A percentile compares a stretch with the other conserved stretches of the same genome.
Conservation (phyloP, 192 early-diverging fungal species). For the Gryganskiella cystojenkinii region DNA sequence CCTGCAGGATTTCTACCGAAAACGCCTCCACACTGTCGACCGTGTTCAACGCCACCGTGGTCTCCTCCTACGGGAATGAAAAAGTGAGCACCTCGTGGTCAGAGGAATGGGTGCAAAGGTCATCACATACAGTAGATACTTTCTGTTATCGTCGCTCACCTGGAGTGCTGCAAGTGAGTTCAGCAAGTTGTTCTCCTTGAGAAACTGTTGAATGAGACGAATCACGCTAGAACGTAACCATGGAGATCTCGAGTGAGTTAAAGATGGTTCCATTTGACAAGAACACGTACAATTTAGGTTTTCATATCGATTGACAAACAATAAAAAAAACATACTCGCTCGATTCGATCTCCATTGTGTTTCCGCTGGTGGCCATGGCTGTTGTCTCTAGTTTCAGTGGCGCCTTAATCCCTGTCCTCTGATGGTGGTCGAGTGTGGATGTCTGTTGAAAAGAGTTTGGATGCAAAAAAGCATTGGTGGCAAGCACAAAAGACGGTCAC, state of each 20-base stretch:
- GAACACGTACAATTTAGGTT: not conserved
- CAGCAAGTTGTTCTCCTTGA: conserved; percentile 90
- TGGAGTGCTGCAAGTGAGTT: conserved; percentile 82
- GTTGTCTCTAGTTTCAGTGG: not conserved
- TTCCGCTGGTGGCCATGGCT: conserved; percentile 18
- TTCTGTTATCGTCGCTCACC: conserved; percentile 30
- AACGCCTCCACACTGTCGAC: conserved; percentile 86
- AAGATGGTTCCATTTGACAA: not conserved
- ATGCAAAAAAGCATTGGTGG: too few relatives aligned
- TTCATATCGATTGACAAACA: not conserved
- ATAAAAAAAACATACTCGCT: conserved; percentile 57
- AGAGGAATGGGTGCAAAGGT: too few relatives aligned
- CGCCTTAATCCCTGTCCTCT: too few relatives aligned
- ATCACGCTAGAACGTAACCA: conserved; percentile 68
- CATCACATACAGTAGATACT: too few relatives aligned
- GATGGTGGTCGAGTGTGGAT: too few relatives aligned
- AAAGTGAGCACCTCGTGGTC: too few relatives aligned
- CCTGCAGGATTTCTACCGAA: conserved; percentile 76
- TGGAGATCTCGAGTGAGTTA: not conserved
- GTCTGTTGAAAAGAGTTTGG: too few relatives aligned
- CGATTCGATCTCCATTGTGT: conserved; percentile 68
- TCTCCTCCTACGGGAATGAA: conserved; percentile 75
- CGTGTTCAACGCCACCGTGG: conserved; percentile 81
- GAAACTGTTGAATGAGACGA: conserved; percentile 92
- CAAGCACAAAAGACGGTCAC: too few relatives aligned